phyloP scores from a whole-genome alignment of 306 rosid species.

The Calophaca sinica region DNA sequence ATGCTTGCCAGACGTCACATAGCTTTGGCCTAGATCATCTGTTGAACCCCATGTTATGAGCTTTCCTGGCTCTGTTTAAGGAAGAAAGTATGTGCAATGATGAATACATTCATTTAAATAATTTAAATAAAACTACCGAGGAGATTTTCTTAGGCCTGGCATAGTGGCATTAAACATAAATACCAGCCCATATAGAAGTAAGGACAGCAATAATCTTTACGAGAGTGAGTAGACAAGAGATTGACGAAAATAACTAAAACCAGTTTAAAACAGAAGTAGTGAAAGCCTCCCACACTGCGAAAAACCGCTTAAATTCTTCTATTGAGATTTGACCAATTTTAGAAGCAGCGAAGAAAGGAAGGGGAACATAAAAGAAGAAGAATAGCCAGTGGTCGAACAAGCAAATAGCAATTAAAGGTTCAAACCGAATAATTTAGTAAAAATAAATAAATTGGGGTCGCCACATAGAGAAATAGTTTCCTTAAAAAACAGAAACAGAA shows the following conservation, averaged over 20 bases:
- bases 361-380: neutral
- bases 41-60: slow-evolving; percentile 98
- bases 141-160: slow-evolving; percentile 18
- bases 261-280: neutral
- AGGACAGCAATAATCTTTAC: neutral
- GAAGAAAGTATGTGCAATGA: neutral
- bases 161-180: neutral
- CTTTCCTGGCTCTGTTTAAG: slow-evolving; percentile 74
- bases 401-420: neutral
- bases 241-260: slow-evolving; percentile 11
- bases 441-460: neutral
- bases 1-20: slow-evolving; percentile 93
- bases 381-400: too few species aligned
- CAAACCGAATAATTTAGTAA: neutral
- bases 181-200: neutral
- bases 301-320: slow-evolving; percentile 16
- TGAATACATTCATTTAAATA: neutral
- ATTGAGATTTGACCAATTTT: slow-evolving; percentile 14
- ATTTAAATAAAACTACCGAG: neutral
- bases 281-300: neutral
- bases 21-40: slow-evolving; percentile 97
- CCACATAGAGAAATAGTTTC: neutral
- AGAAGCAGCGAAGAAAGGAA: slow-evolving; percentile 6
- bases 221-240: neutral
- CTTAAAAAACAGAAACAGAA: slow-evolving; percentile 3